phyloP scores from a whole-genome alignment of 1,284 basidiomycete species.

The Mycena sp. region DNA sequence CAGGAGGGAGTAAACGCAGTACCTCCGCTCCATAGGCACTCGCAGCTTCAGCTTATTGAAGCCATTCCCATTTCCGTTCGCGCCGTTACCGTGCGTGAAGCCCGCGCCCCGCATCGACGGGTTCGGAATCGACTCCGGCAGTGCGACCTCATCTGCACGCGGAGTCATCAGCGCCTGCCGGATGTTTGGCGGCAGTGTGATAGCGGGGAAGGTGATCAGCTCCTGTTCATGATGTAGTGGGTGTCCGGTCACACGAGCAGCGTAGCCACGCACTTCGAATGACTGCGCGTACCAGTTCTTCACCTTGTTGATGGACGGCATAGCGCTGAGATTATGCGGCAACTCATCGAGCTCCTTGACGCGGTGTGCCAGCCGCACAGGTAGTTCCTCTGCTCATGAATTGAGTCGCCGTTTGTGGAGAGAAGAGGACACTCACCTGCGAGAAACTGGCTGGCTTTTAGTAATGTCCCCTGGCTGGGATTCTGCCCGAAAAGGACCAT shows the following conservation, averaged over 20 bases:
- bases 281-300: slow-evolving; percentile 99
- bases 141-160: slow-evolving; percentile 47
- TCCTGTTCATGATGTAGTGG: slow-evolving; percentile 62
- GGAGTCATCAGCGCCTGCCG: slow-evolving; percentile 72
- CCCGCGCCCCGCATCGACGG: slow-evolving; percentile 60
- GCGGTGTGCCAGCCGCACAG: slow-evolving; percentile 94
- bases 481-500: slow-evolving; percentile 92
- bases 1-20: slow-evolving; percentile 27
- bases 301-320: slow-evolving; percentile 95
- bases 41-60: slow-evolving; percentile 70
- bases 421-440: slow-evolving; percentile 58
- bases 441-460: slow-evolving; percentile 87
- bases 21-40: slow-evolving; percentile 81
- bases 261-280: slow-evolving; percentile 79
- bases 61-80: slow-evolving; percentile 42
- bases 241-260: slow-evolving; percentile 18
- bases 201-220: slow-evolving; percentile 84
- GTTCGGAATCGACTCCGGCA: slow-evolving; percentile 79
- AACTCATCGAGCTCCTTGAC: slow-evolving; percentile 97
- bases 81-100: slow-evolving; percentile 45
- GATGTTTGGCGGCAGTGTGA: slow-evolving; percentile 74
- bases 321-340: slow-evolving; percentile 90
- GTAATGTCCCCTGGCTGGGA: slow-evolving; percentile 87
- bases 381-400: slow-evolving; percentile 78
- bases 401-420: background rate